Percentiles rank a stretch among this genome's conserved stretches.
These are phyloP conservation scores for Talaromyces stipitatus DNA, from an alignment of 495 filamentous ascomycete species.

Conservation along the genomic window DNA sequence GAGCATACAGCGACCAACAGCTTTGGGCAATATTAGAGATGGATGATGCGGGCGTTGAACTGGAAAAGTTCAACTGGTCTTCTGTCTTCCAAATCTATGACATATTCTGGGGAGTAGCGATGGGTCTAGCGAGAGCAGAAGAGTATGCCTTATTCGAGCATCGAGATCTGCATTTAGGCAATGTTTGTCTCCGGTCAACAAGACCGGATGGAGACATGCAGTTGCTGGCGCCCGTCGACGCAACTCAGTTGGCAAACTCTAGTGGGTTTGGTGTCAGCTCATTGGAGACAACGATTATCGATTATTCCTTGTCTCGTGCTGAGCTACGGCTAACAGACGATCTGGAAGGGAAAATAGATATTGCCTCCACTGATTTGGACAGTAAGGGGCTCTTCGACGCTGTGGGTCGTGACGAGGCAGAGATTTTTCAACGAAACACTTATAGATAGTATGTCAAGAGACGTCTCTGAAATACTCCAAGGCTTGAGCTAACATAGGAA, in stretches of 20 bases:
- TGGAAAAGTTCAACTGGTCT: slow-evolving; percentile 54
- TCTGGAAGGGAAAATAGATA: slow-evolving; percentile 17
- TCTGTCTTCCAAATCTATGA: slow-evolving; percentile 65
- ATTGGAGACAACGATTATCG: slow-evolving; percentile 75
- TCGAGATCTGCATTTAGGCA: slow-evolving; percentile 81
- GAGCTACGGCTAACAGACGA: slow-evolving; percentile 23
- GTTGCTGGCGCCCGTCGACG: slow-evolving; percentile 23
- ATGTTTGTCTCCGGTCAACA: slow-evolving; percentile 62
- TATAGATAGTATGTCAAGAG: slow-evolving; percentile 28
- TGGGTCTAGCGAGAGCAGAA: slow-evolving; percentile 72
- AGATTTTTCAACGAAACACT: slow-evolving; percentile 32
- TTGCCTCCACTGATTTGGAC: slow-evolving; percentile 39
- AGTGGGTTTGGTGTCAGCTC: slow-evolving; percentile 59
- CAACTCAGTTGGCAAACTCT: slow-evolving; percentile 12
- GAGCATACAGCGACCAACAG: slow-evolving; percentile 56
- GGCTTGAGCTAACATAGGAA: background rate
- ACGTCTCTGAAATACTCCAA: background rate
- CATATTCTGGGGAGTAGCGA: slow-evolving; percentile 73
- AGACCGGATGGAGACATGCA: slow-evolving; percentile 27
- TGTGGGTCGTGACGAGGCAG: slow-evolving; percentile 35
- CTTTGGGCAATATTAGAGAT: slow-evolving; percentile 80
- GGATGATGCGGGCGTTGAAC: slow-evolving; percentile 72
- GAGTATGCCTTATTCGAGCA: slow-evolving; percentile 73
- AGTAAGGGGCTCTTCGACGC: slow-evolving; percentile 40
- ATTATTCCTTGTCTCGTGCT: slow-evolving; percentile 79